A percentile compares a stretch with the other conserved stretches of the same genome.
These are phyloP conservation scores for Phytophthora meadii DNA, from an alignment of 352 stramenopile species.

Conservation along the genomic window DNA sequence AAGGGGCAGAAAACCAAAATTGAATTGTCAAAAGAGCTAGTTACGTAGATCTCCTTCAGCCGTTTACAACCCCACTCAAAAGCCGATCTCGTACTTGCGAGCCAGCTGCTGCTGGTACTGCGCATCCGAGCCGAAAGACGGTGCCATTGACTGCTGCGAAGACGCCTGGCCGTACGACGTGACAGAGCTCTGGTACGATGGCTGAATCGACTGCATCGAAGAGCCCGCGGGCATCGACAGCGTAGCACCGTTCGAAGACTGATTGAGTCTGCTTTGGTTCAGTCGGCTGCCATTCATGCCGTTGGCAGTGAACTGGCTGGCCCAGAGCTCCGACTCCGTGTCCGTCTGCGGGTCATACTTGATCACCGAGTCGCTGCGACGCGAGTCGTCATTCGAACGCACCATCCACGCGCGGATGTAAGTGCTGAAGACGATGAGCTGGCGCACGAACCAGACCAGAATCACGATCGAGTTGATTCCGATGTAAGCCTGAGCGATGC, in stretches of 20 bases:
- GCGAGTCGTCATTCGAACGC: conserved; percentile 43
- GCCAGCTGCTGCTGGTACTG: conserved; percentile 10
- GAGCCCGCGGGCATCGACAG: conserved; percentile 11
- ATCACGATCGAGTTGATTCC: conserved; percentile 71
- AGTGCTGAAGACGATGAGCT: conserved; percentile 64
- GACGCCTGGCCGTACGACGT: conserved; percentile 19
- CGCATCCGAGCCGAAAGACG: conserved; percentile 2
- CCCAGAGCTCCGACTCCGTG: conserved; percentile 53
- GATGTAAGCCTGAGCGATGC: conserved; percentile 63
- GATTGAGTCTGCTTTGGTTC: conserved; percentile 8
- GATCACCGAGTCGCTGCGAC: conserved; percentile 6
- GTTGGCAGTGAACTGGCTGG: conserved; percentile 39
- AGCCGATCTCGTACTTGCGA: conserved; percentile 10
- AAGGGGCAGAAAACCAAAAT: no score
- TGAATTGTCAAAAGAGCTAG: no score
- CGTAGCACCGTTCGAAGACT: conserved; percentile 19
- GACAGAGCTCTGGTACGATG: conserved; percentile 15
- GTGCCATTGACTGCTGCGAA: conserved; percentile 24
- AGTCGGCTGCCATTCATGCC: conserved; percentile 2
- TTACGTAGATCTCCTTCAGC: no score
- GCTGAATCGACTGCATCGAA: conserved; percentile 11
- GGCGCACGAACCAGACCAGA: conserved; percentile 62
- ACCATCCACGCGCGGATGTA: conserved; percentile 66
- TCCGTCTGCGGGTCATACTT: conserved; percentile 49
- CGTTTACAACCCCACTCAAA: not conserved